Conservation (phyloP, 495 filamentous ascomycete genomes). For the Bombardia bombarda region DNA sequence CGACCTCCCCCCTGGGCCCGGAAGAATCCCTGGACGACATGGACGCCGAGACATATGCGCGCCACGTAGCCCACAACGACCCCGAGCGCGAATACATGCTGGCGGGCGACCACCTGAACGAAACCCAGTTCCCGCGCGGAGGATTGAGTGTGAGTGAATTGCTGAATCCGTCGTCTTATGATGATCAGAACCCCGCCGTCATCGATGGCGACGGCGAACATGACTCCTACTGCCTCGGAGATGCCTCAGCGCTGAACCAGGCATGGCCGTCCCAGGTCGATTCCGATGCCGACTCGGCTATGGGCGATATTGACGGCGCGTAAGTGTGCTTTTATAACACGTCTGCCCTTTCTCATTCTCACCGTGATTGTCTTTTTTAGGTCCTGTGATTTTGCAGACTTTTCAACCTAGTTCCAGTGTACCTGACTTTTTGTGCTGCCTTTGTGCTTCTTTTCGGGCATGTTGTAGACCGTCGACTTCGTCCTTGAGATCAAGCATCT, state of each 20-base stretch:
- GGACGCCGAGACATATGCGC: not conserved
- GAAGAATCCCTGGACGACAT: too few species aligned
- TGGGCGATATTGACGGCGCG: conserved; percentile 2
- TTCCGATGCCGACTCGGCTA: conserved; percentile 7
- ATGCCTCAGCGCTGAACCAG: not conserved
- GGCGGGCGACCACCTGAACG: not conserved
- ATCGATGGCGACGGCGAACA: not conserved
- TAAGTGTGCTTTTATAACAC: not conserved
- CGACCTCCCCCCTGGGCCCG: too few species aligned
- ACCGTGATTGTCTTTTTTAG: too few species aligned
- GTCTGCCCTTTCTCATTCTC: not conserved
- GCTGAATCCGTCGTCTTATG: not conserved
- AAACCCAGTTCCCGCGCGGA: not conserved
- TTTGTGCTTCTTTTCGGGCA: not conserved
- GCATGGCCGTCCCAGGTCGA: conserved; percentile 2
- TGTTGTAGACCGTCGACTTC: conserved; percentile 1
- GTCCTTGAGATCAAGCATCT: conserved; percentile 10
- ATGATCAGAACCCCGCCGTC: too few species aligned
- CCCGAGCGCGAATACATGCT: not conserved
- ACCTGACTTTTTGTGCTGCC: not conserved
- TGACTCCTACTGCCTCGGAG: not conserved
- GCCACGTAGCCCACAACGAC: conserved; percentile 4
- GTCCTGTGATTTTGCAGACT: too few species aligned
- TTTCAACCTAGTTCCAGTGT: not conserved
- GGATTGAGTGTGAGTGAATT: conserved; percentile 7